Percentiles rank a stretch among this genome's conserved stretches.
Evolutionary conservation across 2,329 filamentous ascomycete genomes (phyloP).

Genomic region (Epichloe uncinata): DNA sequence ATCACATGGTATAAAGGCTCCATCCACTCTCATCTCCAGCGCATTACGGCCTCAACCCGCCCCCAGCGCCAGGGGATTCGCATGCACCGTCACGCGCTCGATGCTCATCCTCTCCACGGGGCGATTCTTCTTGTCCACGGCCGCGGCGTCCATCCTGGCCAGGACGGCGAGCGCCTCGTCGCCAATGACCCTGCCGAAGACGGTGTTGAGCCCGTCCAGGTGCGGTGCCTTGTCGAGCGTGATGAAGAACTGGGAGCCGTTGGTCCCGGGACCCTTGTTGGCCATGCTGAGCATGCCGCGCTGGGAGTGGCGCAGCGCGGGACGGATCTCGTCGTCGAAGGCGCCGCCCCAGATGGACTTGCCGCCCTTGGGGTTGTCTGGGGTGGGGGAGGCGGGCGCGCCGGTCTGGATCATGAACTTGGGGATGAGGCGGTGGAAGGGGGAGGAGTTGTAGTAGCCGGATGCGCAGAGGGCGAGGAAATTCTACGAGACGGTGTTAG

Average conservation of each 20-base stretch:
- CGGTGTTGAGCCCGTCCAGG: slow-evolving; percentile 71
- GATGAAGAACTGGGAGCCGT: slow-evolving; percentile 73
- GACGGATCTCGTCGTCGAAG: slow-evolving; percentile 73
- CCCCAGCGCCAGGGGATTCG: slow-evolving; percentile 59
- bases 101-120: slow-evolving; percentile 56
- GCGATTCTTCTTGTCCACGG: slow-evolving; percentile 66
- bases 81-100: slow-evolving; percentile 59
- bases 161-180: slow-evolving; percentile 52
- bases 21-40: too few species aligned
- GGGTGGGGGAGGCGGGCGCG: slow-evolving; percentile 40
- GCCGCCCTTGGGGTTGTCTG: slow-evolving; percentile 52
- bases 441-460: slow-evolving; percentile 59
- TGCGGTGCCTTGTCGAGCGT: slow-evolving; percentile 66
- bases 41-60: neutral
- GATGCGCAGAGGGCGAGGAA: slow-evolving; percentile 79
- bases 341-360: slow-evolving; percentile 58
- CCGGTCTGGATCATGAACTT: slow-evolving; percentile 73
- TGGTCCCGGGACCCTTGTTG: slow-evolving; percentile 61
- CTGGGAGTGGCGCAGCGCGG: slow-evolving; percentile 52
- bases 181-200: slow-evolving; percentile 63
- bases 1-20: too few species aligned
- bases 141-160: slow-evolving; percentile 55
- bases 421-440: slow-evolving; percentile 70
- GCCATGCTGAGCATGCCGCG: slow-evolving; percentile 66
- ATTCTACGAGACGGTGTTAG: slow-evolving; percentile 38